These are phyloP conservation scores for Coriolopsis trogii DNA, from an alignment of 1,284 basidiomycete species.

Conservation along the genomic window DNA sequence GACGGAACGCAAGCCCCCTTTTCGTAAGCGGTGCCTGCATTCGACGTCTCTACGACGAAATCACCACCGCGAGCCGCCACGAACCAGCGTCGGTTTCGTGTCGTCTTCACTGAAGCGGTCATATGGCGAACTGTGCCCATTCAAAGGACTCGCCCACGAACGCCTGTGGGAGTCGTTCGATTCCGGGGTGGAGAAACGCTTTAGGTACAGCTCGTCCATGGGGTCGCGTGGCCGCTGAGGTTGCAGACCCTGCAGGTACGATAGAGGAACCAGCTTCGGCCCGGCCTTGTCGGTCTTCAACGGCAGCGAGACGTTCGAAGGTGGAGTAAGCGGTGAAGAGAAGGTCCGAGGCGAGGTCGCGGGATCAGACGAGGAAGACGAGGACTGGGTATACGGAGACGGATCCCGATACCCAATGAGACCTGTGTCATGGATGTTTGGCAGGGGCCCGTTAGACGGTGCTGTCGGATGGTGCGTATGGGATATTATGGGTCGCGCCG, in stretches of 20 bases:
- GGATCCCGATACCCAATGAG: conserved; percentile 30
- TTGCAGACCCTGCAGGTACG: conserved; percentile 30
- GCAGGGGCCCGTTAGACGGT: conserved; percentile 16
- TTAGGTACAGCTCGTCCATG: conserved; percentile 33
- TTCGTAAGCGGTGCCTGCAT: conserved; percentile 1
- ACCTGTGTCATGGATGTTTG: conserved; percentile 28
- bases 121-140: conserved; percentile 9
- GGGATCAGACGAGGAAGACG: conserved; percentile 31
- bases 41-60: not conserved
- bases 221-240: conserved; percentile 31
- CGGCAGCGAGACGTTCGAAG: conserved; percentile 20
- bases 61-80: conserved; percentile 22
- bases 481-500: conserved; percentile 7
- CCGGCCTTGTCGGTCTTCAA: conserved; percentile 12
- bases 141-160: conserved; percentile 16
- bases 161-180: conserved; percentile 13
- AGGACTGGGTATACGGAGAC: conserved; percentile 33
- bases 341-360: conserved; percentile 28
- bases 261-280: conserved; percentile 34
- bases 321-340: conserved; percentile 27
- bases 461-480: conserved; percentile 2
- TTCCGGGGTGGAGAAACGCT: conserved; percentile 28
- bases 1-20: conserved; percentile 17
- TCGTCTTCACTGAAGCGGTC: conserved; percentile 21
- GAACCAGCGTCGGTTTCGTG: conserved; percentile 19